Percentiles rank a stretch among this genome's conserved stretches.
These are phyloP conservation scores for Fusarium sterilihyphosum DNA, from an alignment of 2,329 filamentous ascomycete species.

Conservation along the genomic window DNA sequence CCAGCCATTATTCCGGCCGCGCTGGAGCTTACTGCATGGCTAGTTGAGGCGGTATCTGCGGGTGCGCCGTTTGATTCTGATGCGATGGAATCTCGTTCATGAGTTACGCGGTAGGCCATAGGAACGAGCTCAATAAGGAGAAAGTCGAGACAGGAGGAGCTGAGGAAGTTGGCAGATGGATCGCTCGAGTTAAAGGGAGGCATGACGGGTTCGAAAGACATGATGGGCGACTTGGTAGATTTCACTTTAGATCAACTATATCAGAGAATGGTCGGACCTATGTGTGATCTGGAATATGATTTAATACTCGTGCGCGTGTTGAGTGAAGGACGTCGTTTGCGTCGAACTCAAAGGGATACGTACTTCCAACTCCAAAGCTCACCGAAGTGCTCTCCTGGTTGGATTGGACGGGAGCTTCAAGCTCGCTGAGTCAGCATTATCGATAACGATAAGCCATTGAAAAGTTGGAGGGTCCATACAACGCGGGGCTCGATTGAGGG, in stretches of 20 bases:
- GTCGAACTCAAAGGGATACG: slow-evolving; percentile 16
- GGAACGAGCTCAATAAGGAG: slow-evolving; percentile 97
- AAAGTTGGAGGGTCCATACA: not conserved
- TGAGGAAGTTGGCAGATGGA: slow-evolving; percentile 79
- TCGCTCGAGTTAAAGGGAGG: slow-evolving; percentile 78
- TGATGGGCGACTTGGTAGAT: slow-evolving; percentile 47
- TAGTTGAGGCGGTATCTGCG: slow-evolving; percentile 34
- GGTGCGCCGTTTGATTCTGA: slow-evolving; percentile 43
- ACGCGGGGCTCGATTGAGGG: slow-evolving; percentile 18
- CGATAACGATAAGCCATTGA: slow-evolving; percentile 5
- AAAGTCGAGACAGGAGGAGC: slow-evolving; percentile 89
- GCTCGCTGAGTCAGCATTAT: slow-evolving; percentile 13
- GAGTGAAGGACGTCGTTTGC: slow-evolving; percentile 1
- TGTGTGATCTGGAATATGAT: not conserved
- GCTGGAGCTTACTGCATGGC: slow-evolving; percentile 41
- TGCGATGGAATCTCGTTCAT: slow-evolving; percentile 70
- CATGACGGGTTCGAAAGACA: slow-evolving; percentile 79
- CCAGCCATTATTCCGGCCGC: slow-evolving; percentile 38
- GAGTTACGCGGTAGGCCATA: slow-evolving; percentile 86
- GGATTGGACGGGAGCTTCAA: not conserved
- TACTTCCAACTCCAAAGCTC: slow-evolving; percentile 8
- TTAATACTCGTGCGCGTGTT: not conserved
- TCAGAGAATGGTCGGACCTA: not conserved
- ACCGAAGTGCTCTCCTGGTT: not conserved
- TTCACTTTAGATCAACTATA: not conserved